Evolutionary conservation across 129 eudicot species (phyloP).

Genomic region (Ambrosia artemisiifolia): DNA sequence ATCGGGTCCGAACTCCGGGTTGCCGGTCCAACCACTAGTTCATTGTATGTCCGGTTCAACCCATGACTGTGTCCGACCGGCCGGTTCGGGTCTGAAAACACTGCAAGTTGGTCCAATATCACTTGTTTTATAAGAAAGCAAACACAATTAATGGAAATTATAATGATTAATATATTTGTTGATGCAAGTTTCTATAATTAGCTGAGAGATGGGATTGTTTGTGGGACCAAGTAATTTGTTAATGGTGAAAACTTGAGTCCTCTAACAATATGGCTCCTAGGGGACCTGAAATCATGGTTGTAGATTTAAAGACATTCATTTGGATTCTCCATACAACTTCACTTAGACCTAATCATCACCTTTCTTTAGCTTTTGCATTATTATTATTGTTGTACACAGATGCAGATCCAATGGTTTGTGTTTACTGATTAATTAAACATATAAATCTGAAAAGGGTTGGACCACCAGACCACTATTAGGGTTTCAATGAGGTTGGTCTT

Average conservation of each 20-base stretch:
- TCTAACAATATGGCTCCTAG: conserved; percentile 36
- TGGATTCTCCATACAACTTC: conserved; percentile 41
- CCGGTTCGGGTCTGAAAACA: no score
- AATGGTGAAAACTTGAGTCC: conserved; percentile 36
- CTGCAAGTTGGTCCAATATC: background rate
- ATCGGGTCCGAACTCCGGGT: no score
- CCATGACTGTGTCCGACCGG: no score
- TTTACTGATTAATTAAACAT: conserved; percentile 28
- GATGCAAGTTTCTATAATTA: conserved; percentile 29
- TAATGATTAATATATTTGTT: background rate
- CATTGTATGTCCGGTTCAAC: no score
- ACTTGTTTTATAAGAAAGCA: background rate
- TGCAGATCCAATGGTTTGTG: conserved; percentile 50
- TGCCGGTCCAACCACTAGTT: no score
- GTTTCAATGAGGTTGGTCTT: conserved; percentile 52
- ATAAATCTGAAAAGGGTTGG: conserved; percentile 38
- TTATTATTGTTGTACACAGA: conserved; percentile 16
- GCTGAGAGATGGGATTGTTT: conserved; percentile 39
- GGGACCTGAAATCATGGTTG: conserved; percentile 61
- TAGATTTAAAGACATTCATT: conserved; percentile 48
- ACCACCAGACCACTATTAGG: conserved; percentile 41
- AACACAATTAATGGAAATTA: background rate
- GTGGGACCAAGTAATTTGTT: conserved; percentile 36
- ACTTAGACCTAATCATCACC: conserved; percentile 35
- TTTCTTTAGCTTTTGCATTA: conserved; percentile 21